phyloP scores from a whole-genome alignment of 805 yeast species.

The Ogataea methanolica region DNA sequence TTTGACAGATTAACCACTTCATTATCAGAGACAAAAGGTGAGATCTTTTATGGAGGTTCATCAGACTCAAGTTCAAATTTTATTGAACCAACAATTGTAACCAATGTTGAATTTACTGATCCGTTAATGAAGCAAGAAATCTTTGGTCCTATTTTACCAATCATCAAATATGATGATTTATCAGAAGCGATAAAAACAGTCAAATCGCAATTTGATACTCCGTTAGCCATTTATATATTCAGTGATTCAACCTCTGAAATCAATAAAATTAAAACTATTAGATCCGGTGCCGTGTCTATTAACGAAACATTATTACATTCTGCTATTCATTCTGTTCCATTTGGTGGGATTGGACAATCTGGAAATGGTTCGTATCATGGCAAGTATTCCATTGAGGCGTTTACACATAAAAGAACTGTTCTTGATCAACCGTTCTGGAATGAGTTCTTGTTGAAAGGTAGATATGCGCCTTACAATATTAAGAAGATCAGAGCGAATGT shows the following conservation, averaged over 20 bases:
- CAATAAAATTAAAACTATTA: conserved; percentile 45
- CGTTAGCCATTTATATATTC: conserved; percentile 76
- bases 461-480: conserved; percentile 60
- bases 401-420: conserved; percentile 69
- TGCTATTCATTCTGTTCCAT: conserved; percentile 63
- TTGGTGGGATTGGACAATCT: conserved; percentile 86
- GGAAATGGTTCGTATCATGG: conserved; percentile 89
- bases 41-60: conserved; percentile 44
- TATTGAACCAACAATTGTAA: conserved; percentile 72
- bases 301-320: conserved; percentile 77
- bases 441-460: conserved; percentile 51
- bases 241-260: conserved; percentile 43
- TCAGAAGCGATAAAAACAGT: conserved; percentile 42
- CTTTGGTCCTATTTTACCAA: conserved; percentile 84
- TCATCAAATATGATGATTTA: conserved; percentile 49
- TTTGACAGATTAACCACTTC: conserved; percentile 42
- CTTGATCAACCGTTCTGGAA: conserved; percentile 57
- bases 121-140: conserved; percentile 69
- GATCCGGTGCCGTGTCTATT: conserved; percentile 69
- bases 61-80: conserved; percentile 34
- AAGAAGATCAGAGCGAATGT: conserved; percentile 19
- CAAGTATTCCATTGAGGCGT: conserved; percentile 57
- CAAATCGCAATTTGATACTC: conserved; percentile 60
- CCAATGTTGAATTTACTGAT: conserved; percentile 61
- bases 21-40: conserved; percentile 48